Conservation (phyloP, 306 rosid genomes). For the Prosopis cineraria region DNA sequence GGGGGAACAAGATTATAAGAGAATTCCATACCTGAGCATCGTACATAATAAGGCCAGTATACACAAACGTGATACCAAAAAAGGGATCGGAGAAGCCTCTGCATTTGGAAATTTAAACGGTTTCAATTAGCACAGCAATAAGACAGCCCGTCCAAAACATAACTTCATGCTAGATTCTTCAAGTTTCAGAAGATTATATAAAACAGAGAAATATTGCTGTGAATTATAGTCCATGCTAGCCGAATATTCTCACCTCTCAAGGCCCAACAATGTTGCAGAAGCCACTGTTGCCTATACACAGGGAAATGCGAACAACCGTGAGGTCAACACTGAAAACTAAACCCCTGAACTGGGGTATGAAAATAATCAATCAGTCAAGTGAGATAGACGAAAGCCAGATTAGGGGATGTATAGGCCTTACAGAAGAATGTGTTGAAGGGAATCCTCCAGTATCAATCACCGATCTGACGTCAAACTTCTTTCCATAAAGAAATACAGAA, state of each 20-base stretch:
- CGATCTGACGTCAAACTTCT: slow-evolving; percentile 65
- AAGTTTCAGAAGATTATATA: neutral
- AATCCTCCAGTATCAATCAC: slow-evolving; percentile 79
- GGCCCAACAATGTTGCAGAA: slow-evolving; percentile 77
- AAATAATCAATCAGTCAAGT: slow-evolving; percentile 6
- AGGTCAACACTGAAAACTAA: slow-evolving; percentile 27
- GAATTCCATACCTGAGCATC: slow-evolving; percentile 84
- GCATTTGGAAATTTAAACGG: slow-evolving; percentile 42
- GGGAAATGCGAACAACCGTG: slow-evolving; percentile 35
- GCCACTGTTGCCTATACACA: slow-evolving; percentile 73
- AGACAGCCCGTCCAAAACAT: neutral
- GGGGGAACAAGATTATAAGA: slow-evolving; percentile 10
- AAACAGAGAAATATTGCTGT: neutral
- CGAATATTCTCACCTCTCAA: slow-evolving; percentile 59
- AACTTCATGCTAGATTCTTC: neutral
- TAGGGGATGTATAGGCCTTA: slow-evolving; percentile 40
- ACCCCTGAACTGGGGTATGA: neutral
- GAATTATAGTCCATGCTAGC: slow-evolving; percentile 1
- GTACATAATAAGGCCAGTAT: slow-evolving; percentile 87
- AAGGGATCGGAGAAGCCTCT: slow-evolving; percentile 92
- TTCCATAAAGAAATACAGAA: slow-evolving; percentile 67
- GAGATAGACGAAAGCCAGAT: neutral
- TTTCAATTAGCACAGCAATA: slow-evolving; percentile 14
- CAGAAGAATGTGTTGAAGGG: slow-evolving; percentile 94
- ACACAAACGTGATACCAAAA: slow-evolving; percentile 76